Evolutionary conservation across 495 filamentous ascomycete species (phyloP).

Genomic region (Aspergillus bridgeri): DNA sequence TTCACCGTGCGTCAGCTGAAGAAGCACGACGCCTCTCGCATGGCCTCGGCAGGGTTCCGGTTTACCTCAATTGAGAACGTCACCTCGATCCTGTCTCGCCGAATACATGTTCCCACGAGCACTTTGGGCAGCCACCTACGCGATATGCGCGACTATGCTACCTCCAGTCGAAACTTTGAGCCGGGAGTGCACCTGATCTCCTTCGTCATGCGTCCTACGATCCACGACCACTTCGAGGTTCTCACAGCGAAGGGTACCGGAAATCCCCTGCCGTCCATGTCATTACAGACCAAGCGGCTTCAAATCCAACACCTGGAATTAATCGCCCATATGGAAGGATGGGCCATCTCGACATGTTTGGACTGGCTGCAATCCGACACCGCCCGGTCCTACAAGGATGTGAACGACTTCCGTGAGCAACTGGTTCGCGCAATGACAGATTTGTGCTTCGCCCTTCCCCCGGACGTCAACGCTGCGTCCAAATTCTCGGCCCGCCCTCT

Average conservation of each 20-base stretch:
- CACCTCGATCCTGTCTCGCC: constrained; percentile 59
- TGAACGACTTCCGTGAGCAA: constrained; percentile 39
- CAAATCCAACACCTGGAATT: constrained; percentile 56
- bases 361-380: constrained; percentile 41
- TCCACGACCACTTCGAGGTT: constrained; percentile 69
- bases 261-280: constrained; percentile 65
- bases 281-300: constrained; percentile 55
- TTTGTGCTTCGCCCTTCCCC: constrained; percentile 42
- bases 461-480: constrained; percentile 44
- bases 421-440: constrained; percentile 38
- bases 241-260: constrained; percentile 61
- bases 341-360: constrained; percentile 50
- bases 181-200: constrained; percentile 72
- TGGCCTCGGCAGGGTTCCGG: constrained; percentile 71
- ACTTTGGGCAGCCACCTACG: constrained; percentile 53
- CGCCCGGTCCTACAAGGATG: constrained; percentile 26
- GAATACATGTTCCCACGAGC: constrained; percentile 63
- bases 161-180: constrained; percentile 47
- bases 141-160: constrained; percentile 59
- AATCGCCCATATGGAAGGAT: constrained; percentile 54
- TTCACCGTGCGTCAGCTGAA: constrained; percentile 71
- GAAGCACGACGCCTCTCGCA: constrained; percentile 51
- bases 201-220: constrained; percentile 67
- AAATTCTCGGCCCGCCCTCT: constrained; percentile 49
- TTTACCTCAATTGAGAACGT: constrained; percentile 72